Evolutionary conservation across 2,329 filamentous ascomycete genomes (phyloP).

Genomic region (Pseudogymnoascus sp.): DNA sequence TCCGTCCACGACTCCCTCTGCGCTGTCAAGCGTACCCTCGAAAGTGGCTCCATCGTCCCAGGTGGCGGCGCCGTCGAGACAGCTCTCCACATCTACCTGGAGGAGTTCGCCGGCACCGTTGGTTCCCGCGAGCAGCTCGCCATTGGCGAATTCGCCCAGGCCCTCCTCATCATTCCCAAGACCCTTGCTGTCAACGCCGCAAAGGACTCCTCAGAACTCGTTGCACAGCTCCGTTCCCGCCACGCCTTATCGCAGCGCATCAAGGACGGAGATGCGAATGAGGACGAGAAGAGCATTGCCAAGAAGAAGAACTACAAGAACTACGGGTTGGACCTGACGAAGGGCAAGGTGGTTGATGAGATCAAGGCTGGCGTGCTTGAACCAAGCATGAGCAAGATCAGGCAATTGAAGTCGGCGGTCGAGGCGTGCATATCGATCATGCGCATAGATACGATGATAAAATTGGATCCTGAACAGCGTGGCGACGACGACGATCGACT

Average conservation of each 20-base stretch:
- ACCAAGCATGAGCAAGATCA: slow-evolving; percentile 96
- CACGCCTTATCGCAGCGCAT: slow-evolving; percentile 92
- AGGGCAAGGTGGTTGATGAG: slow-evolving; percentile 86
- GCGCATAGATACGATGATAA: slow-evolving; percentile 98
- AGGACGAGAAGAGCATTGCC: slow-evolving; percentile 82
- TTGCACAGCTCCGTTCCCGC: slow-evolving; percentile 87
- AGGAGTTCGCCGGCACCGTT: slow-evolving; percentile 96
- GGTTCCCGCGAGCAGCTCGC: slow-evolving; percentile 95
- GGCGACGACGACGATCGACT: slow-evolving; percentile 72
- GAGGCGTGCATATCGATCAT: slow-evolving; percentile 99
- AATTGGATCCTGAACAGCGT: slow-evolving; percentile 84
- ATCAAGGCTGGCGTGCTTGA: slow-evolving; percentile 93
- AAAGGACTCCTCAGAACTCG: slow-evolving; percentile 91
- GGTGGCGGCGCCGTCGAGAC: slow-evolving; percentile 96
- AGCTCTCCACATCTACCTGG: slow-evolving; percentile 97
- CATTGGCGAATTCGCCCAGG: slow-evolving; percentile 94
- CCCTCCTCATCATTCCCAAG: slow-evolving; percentile 90
- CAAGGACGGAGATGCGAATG: slow-evolving; percentile 73
- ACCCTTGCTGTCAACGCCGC: slow-evolving; percentile 95
- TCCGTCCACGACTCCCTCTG: slow-evolving; percentile 95
- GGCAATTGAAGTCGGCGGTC: slow-evolving; percentile 96
- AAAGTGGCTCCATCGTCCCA: slow-evolving; percentile 94
- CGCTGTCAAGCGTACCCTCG: slow-evolving; percentile 92
- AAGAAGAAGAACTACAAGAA: slow-evolving; percentile 98
- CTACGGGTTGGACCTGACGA: slow-evolving; percentile 86